These are phyloP conservation scores for Kodamaea ohmeri DNA, from an alignment of 1,139 yeast species.

Conservation along the genomic window DNA sequence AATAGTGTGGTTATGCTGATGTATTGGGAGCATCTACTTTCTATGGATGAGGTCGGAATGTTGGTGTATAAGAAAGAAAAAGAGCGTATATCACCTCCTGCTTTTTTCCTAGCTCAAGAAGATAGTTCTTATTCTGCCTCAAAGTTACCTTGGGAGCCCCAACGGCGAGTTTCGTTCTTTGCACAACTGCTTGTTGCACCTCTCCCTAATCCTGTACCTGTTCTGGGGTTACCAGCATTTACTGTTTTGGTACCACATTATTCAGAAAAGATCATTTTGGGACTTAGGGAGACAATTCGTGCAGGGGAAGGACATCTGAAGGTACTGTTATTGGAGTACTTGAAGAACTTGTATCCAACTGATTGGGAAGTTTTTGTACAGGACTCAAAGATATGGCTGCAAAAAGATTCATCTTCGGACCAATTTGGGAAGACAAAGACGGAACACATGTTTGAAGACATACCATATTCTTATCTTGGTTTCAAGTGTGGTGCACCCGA, in stretches of 20 bases:
- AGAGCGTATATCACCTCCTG: slow-evolving; percentile 41
- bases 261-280: slow-evolving; percentile 67
- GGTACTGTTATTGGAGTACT: slow-evolving; percentile 68
- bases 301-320: slow-evolving; percentile 55
- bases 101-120: slow-evolving; percentile 74
- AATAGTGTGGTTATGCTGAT: slow-evolving; percentile 71
- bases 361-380: slow-evolving; percentile 81
- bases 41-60: slow-evolving; percentile 64
- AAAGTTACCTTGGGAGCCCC: slow-evolving; percentile 55
- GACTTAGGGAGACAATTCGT: slow-evolving; percentile 64
- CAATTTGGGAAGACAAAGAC: background rate
- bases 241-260: slow-evolving; percentile 87
- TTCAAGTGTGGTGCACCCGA: slow-evolving; percentile 63
- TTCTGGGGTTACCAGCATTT: slow-evolving; percentile 75
- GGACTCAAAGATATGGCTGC: slow-evolving; percentile 42
- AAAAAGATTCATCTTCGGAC: background rate
- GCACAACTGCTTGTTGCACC: slow-evolving; percentile 85
- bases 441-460: slow-evolving; percentile 46
- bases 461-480: slow-evolving; percentile 72
- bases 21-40: slow-evolving; percentile 75
- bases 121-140: slow-evolving; percentile 50
- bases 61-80: slow-evolving; percentile 54
- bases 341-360: slow-evolving; percentile 61
- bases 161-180: slow-evolving; percentile 77
- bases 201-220: slow-evolving; percentile 68